Base-by-base conservation (phyloP, 805 yeast species). In the Saturnispora hagleri region DNA sequence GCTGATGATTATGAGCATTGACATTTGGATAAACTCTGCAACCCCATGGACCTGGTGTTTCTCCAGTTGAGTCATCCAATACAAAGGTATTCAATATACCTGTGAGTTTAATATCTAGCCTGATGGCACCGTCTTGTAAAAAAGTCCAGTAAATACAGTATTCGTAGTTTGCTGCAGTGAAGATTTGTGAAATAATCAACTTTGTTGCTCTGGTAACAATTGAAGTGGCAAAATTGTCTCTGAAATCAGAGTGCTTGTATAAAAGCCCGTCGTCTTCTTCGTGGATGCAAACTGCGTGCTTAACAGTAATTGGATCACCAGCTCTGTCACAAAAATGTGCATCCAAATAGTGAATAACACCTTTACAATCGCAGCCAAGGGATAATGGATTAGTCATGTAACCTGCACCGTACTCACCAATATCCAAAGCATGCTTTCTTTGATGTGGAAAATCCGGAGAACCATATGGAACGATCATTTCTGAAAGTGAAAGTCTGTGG, bases 361-460 rank as follows among this genome's bases (percentile, higher is more conserved):
- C 93, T 67, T 86, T 85, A 73, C 93, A 86, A 68, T 86, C 93
- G 66, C 93, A 86, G 42, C 91, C 91, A 51, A 85, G 75, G 20
- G 84, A 71, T 57, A 86, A 74, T 34, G 90, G 86, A 69, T 86
- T 86, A 50, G 93, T 82, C 82, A 86, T 81, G 72, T 80, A 80
- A 63, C 93, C 93, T 56, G 89, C 91, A 71, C 93, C 93, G 65
- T 85, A 85, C 68, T 86, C 93, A 66, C 93, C 93, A 58, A 86
- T 80, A 69, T 86, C 93, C 69, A 86, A 79, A 43, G 93, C 93
- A 62, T 86, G 93, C 69, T 86, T 86, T 71, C 93, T 76, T 64
- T 85, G 89, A 66, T 85, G 91, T 51, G 89, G 90, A 70, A 75
- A 81, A 58, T 79, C 84, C 53, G 93, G 93, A 55, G 74, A 73